These are phyloP conservation scores for Heliosperma pusillum DNA, from an alignment of 148 eudicot genomes.

Conservation along the genomic window DNA sequence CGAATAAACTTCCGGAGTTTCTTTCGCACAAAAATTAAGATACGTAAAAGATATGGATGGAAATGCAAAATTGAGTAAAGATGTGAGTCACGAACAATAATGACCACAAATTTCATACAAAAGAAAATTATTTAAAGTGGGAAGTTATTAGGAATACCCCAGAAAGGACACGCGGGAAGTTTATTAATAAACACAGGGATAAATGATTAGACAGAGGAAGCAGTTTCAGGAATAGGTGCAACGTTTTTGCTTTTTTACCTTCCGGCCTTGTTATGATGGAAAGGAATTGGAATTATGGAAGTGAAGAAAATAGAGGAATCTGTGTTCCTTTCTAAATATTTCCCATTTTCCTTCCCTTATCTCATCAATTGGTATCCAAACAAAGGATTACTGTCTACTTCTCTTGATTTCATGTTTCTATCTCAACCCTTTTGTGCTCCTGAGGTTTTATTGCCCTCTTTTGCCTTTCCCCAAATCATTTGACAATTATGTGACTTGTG, in stretches of 20 bases:
- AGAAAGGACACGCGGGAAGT: neutral
- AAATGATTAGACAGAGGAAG: no score
- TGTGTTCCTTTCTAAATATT: no score
- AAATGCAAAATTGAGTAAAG: neutral
- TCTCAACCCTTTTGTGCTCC: constrained; percentile 4
- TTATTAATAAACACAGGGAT: neutral
- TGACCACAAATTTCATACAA: neutral
- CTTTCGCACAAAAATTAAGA: neutral
- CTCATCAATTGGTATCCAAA: no score
- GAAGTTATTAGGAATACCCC: neutral
- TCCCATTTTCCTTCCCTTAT: no score
- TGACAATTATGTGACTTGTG: constrained; percentile 19
- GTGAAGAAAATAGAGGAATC: no score
- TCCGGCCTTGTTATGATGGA: no score
- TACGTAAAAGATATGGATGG: neutral
- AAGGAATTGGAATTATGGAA: no score
- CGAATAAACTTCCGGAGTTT: neutral
- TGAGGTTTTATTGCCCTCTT: neutral
- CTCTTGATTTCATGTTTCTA: neutral
- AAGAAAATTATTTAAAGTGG: neutral
- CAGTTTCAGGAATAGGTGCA: no score
- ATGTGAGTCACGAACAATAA: no score
- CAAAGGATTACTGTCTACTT: neutral
- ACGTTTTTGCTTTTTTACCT: no score
- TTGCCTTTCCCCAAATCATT: neutral